Conservation (phyloP, 2,329 filamentous ascomycete species). For the Hypoxylon sp. region DNA sequence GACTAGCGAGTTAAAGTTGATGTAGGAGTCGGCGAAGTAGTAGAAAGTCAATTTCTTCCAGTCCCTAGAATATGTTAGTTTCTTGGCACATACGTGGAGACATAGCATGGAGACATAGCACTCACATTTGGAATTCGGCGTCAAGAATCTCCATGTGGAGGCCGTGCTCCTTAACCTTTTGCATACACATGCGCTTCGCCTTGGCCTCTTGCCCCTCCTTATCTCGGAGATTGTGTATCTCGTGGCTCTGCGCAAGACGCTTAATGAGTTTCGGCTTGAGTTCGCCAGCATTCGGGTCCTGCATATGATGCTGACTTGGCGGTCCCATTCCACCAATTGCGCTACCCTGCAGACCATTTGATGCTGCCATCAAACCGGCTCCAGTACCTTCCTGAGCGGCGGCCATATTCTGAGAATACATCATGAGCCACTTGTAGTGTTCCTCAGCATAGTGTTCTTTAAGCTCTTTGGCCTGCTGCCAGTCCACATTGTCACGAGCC, state of each 20-base stretch:
- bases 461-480: conserved; percentile 86
- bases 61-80: conserved; percentile 71
- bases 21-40: conserved; percentile 97
- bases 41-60: conserved; percentile 99
- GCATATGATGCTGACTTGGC: conserved; percentile 77
- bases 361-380: conserved; percentile 71
- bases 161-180: conserved; percentile 94
- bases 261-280: conserved; percentile 98
- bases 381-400: conserved; percentile 68
- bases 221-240: conserved; percentile 87
- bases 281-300: conserved; percentile 77
- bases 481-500: conserved; percentile 86
- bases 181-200: conserved; percentile 94
- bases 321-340: conserved; percentile 84
- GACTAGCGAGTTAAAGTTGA: conserved; percentile 98
- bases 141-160: conserved; percentile 99
- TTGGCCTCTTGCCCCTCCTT: conserved; percentile 99
- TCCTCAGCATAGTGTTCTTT: conserved; percentile 95
- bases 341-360: conserved; percentile 74
- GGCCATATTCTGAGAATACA: conserved; percentile 88
- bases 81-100: not conserved
- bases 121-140: conserved; percentile 98
- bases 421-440: conserved; percentile 98
- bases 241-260: conserved; percentile 89
- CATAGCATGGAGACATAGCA: conserved; percentile 2